phyloP scores from a whole-genome alignment of 2,329 filamentous ascomycete species.

The Penicillium sp. region DNA sequence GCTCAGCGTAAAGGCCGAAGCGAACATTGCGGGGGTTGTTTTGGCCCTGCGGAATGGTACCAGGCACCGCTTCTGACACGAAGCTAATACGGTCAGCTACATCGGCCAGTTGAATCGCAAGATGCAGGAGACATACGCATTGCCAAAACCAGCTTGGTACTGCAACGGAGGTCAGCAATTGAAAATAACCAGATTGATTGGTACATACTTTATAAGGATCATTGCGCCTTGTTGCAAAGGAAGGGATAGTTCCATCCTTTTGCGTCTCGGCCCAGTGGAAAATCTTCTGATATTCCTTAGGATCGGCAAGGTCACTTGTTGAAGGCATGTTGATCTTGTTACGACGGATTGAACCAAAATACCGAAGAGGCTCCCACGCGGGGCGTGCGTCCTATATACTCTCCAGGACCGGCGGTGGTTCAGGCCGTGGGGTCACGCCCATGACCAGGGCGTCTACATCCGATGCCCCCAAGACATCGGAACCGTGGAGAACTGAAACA shows the following conservation, averaged over 20 bases:
- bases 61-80: slow-evolving; percentile 38
- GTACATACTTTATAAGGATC: slow-evolving; percentile 51
- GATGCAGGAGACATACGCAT: slow-evolving; percentile 37
- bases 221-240: slow-evolving; percentile 54
- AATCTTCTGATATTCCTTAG: slow-evolving; percentile 50
- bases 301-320: slow-evolving; percentile 24
- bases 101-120: slow-evolving; percentile 29
- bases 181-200: not conserved
- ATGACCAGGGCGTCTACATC: not conserved
- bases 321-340: slow-evolving; percentile 24
- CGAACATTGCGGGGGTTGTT: slow-evolving; percentile 40
- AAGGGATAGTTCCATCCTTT: slow-evolving; percentile 55
- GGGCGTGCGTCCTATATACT: slow-evolving; percentile 2
- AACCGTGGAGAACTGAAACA: not conserved
- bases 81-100: slow-evolving; percentile 26
- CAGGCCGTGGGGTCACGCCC: slow-evolving; percentile 8
- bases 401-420: not conserved
- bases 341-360: not conserved
- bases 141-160: slow-evolving; percentile 59
- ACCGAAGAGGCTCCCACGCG: not conserved
- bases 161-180: slow-evolving; percentile 15
- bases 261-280: slow-evolving; percentile 63
- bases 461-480: not conserved
- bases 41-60: slow-evolving; percentile 39
- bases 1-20: slow-evolving; percentile 37